phyloP scores from a whole-genome alignment of 164 flowering plant species.

The grape (Vitis vinifera) region ASM3070453v1 NC_081810.1:21179501-21180000 shows the following conservation, averaged over 20 bases:
- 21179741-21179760: conserved; percentile 50
- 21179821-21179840: no score
- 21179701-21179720: background rate
- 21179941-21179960: no score
- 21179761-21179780: conserved; percentile 78
- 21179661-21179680: conserved; percentile 73
- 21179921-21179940: no score
- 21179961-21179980: no score
- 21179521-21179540: conserved; percentile 59
- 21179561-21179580: conserved; percentile 33
- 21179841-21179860: background rate
- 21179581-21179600: conserved; percentile 38
- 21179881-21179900: no score
- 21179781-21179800: conserved; percentile 43
- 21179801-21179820: conserved; percentile 15
- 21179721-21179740: background rate
- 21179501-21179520: conserved; percentile 56
- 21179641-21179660: conserved; percentile 69
- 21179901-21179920: no score
- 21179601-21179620: conserved; percentile 68
- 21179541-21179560: conserved; percentile 77
- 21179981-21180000: no score
- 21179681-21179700: background rate
- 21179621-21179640: conserved; percentile 72
- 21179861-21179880: background rate